Base-by-base conservation (phyloP, 2,329 filamentous ascomycete genomes). In the Tolypocladium sp. region DNA sequence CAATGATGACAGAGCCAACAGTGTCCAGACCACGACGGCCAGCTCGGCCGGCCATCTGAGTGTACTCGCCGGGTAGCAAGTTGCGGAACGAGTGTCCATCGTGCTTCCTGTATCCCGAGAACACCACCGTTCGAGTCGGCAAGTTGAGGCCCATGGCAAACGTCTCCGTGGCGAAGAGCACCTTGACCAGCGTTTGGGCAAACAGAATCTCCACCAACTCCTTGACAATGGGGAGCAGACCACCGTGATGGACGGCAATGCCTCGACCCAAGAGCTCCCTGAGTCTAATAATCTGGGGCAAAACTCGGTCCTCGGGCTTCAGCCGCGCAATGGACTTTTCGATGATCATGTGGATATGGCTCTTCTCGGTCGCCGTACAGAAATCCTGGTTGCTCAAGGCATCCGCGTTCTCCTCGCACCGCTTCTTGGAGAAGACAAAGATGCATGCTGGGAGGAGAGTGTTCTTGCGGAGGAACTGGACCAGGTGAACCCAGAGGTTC, bases 91-190 rank as follows among this genome's bases (percentile, higher is more conserved):
- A 85, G 66, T 94, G 90, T 7, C 94, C 94, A 69, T 99, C 94
- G 65, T 97, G 93, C 72, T 99, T 99, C 57, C 94, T 86, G 73
- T 94, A 96, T 12, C 94, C 94, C 13, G 94, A 97, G 73, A 99
- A 99, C 2, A 97, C 93, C 0, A 99, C 94, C 0, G 94, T 99
- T 64, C 94, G 84, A 1, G 94, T 99, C 0, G 94, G 94, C 59
- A 99, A 77, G 69, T 99, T 99, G 38, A 99, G 81, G 35, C 94
- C 94, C 92, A 99, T 99, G 41, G 94, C 94, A 73, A 99, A 99
- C 0, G 94, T 99, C 72, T 99, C 94, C 0, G 94, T 99, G 0
- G 94, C 94, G 69, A 99, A 99, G 2, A 99, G 82, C 3, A 99
- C 90, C 74, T 99, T 99, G 60, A 99, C 94, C 58, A 99, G 77